A percentile compares a stretch with the other conserved stretches of the same genome.
These are phyloP conservation scores for Ceraceosorus bombacis DNA, from an alignment of 1,284 basidiomycete genomes.

Conservation along the genomic window DNA sequence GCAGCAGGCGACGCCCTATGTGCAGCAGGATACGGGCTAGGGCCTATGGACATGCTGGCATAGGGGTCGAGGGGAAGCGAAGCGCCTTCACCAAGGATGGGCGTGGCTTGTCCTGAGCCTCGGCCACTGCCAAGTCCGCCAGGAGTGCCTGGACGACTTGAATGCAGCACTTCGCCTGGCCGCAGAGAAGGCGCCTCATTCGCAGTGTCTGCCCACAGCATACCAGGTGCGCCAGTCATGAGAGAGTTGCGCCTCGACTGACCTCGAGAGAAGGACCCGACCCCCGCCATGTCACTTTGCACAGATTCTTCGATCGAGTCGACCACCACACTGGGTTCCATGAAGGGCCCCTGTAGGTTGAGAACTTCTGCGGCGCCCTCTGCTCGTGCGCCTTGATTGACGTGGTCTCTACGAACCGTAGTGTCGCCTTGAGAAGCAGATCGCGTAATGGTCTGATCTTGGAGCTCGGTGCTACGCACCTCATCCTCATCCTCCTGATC, in stretches of 20 bases:
- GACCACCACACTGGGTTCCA: no score
- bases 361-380: no score
- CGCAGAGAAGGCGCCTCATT: not conserved
- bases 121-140: not conserved
- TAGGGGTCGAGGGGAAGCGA: constrained; percentile 3
- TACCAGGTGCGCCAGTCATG: constrained; percentile 11
- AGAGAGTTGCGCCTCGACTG: constrained; percentile 31
- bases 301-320: not conserved
- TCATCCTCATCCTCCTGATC: constrained; percentile 9
- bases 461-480: not conserved
- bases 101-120: not conserved
- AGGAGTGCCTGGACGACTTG: constrained; percentile 2
- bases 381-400: no score
- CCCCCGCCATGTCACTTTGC: constrained; percentile 24
- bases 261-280: constrained; percentile 27
- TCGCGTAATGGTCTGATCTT: not conserved
- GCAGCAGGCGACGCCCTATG: not conserved
- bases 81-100: constrained; percentile 4
- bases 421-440: no score
- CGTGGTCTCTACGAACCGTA: no score
- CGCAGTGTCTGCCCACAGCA: no score
- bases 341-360: no score
- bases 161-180: not conserved
- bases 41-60: not conserved
- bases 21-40: not conserved